A percentile compares a stretch with the other conserved stretches of the same genome.
Conservation (phyloP, 177 flowering plant genomes). For the Vitis hybrid region DNA sequence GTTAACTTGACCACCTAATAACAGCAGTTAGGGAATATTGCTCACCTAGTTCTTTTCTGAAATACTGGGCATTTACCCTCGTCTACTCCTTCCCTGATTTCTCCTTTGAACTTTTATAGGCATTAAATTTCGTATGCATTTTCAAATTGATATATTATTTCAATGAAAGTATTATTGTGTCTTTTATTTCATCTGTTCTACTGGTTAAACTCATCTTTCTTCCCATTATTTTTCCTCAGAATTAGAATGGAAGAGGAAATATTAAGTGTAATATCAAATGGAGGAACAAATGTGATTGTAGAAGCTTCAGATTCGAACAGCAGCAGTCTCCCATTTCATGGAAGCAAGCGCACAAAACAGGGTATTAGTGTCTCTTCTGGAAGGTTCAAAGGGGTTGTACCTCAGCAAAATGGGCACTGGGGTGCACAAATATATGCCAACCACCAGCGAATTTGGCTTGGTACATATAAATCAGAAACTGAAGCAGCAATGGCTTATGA, state of each 20-base stretch:
- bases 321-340: conserved; percentile 12
- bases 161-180: background rate
- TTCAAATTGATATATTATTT: background rate
- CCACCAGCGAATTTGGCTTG: conserved; percentile 64
- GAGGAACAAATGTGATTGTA: conserved; percentile 3
- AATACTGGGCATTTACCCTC: conserved; percentile 17
- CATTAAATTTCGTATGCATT: background rate
- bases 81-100: conserved; percentile 3
- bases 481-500: conserved; percentile 75
- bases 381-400: conserved; percentile 62
- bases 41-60: conserved; percentile 6
- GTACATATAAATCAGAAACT: conserved; percentile 53
- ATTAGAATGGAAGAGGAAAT: conserved; percentile 21
- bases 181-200: background rate
- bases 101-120: no score
- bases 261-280: conserved; percentile 19
- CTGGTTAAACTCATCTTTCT: background rate
- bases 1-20: background rate
- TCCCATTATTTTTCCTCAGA: conserved; percentile 7
- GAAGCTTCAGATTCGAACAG: conserved; percentile 36
- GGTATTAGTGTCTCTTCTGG: conserved; percentile 13
- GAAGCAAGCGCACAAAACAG: conserved; percentile 26
- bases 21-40: background rate
- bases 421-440: conserved; percentile 69
- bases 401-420: conserved; percentile 62